A percentile compares a stretch with the other conserved stretches of the same genome.
Evolutionary conservation across 768 basidiomycete genomes (phyloP).

Genomic region (Rickenella mellea): DNA sequence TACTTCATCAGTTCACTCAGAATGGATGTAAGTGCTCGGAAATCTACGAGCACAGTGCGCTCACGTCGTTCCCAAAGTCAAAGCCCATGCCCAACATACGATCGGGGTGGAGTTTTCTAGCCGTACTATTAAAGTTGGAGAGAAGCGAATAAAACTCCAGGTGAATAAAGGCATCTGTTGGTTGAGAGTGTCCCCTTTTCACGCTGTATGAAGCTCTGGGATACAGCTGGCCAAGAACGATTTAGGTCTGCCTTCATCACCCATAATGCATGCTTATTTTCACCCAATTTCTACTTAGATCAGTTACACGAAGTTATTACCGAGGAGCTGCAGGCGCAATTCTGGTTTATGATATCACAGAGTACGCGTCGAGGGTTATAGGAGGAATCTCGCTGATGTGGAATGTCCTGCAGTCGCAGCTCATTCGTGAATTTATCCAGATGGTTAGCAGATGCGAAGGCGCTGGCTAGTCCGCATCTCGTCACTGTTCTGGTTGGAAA

Average conservation of each 20-base stretch:
- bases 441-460: slow-evolving; percentile 92
- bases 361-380: slow-evolving; percentile 31
- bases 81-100: slow-evolving; percentile 93
- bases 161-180: slow-evolving; percentile 28
- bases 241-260: slow-evolving; percentile 52
- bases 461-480: slow-evolving; percentile 85
- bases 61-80: slow-evolving; percentile 47
- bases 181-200: background rate
- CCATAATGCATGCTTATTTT: slow-evolving; percentile 1
- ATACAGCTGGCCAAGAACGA: slow-evolving; percentile 94
- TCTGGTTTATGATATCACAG: slow-evolving; percentile 90
- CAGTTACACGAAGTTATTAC: slow-evolving; percentile 93
- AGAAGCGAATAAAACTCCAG: slow-evolving; percentile 93
- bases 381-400: background rate
- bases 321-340: slow-evolving; percentile 89
- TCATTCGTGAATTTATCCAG: slow-evolving; percentile 76
- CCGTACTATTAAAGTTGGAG: slow-evolving; percentile 83
- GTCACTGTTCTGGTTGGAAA: slow-evolving; percentile 90
- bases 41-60: background rate
- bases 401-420: slow-evolving; percentile 49
- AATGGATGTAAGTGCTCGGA: slow-evolving; percentile 67
- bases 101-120: slow-evolving; percentile 99
- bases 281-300: slow-evolving; percentile 31
- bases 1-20: slow-evolving; percentile 93
- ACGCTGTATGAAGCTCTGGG: slow-evolving; percentile 63